Evolutionary conservation across 176 grass and related monocot species (phyloP).

Genomic region (Aechmea fasciata): DNA sequence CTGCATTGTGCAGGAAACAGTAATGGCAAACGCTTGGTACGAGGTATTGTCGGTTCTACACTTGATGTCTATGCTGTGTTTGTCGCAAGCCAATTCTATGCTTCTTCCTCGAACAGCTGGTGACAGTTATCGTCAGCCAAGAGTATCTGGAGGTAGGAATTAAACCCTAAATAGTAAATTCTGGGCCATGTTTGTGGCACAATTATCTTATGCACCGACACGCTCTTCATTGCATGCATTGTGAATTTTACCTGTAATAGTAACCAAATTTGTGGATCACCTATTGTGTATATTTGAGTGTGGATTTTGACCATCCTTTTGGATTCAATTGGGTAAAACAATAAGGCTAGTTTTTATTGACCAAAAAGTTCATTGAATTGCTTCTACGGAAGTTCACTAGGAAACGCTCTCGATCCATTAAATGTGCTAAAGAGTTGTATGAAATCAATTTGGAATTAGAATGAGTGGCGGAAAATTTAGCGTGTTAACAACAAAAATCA

Average conservation of each 20-base stretch:
- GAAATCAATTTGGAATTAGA: no score
- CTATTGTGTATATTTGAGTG: background rate
- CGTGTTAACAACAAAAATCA: no score
- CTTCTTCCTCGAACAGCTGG: slow-evolving; percentile 76
- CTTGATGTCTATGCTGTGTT: slow-evolving; percentile 60
- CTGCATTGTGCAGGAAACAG: slow-evolving; percentile 43
- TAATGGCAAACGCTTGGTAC: slow-evolving; percentile 74
- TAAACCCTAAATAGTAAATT: slow-evolving; percentile 5
- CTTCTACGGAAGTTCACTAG: no score
- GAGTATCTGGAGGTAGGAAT: slow-evolving; percentile 74
- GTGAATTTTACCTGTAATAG: background rate
- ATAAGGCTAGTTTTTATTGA: background rate
- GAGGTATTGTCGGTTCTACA: slow-evolving; percentile 81
- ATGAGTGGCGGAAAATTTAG: no score
- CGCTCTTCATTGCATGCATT: background rate
- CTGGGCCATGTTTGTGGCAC: background rate
- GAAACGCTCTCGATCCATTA: no score
- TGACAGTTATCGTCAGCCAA: slow-evolving; percentile 69
- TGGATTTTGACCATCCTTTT: background rate
- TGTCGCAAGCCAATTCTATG: slow-evolving; percentile 61
- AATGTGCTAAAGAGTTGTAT: no score
- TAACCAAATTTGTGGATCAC: background rate
- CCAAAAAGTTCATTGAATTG: background rate
- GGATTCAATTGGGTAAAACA: background rate
- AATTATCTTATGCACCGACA: background rate